A percentile compares a stretch with the other conserved stretches of the same genome.
Conservation (phyloP, 2,329 filamentous ascomycete species). For the Xylaria sp. region DNA sequence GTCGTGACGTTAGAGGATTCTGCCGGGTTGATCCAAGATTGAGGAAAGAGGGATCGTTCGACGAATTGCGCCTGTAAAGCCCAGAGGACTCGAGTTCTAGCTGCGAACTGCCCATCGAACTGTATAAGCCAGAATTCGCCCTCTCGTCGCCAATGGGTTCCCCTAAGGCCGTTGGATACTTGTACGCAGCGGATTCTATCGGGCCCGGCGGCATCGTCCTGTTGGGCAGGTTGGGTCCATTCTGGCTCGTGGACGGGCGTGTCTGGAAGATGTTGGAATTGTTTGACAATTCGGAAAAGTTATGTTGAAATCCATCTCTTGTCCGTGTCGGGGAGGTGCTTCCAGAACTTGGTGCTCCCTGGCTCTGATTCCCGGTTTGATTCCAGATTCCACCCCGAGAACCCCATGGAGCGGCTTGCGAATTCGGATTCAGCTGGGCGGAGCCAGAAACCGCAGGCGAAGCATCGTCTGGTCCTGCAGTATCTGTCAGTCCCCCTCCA, state of each 20-base stretch:
- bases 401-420: conserved; percentile 68
- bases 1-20: conserved; percentile 22
- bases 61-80: conserved; percentile 34
- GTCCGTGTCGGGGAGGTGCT: conserved; percentile 62
- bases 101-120: conserved; percentile 16
- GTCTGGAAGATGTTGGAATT: conserved; percentile 50
- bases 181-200: conserved; percentile 50
- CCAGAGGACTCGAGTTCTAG: conserved; percentile 15
- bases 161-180: conserved; percentile 34
- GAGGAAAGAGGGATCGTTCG: conserved; percentile 28
- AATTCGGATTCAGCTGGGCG: conserved; percentile 67
- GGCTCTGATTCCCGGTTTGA: conserved; percentile 46
- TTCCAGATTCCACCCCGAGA: conserved; percentile 62
- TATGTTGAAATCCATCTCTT: conserved; percentile 52
- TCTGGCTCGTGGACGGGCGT: conserved; percentile 51
- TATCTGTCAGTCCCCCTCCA: conserved; percentile 22
- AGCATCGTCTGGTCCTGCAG: conserved; percentile 42
- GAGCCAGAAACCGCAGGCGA: conserved; percentile 65
- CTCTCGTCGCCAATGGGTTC: conserved; percentile 35
- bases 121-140: conserved; percentile 18
- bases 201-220: conserved; percentile 43
- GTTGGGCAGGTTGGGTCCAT: conserved; percentile 36
- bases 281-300: conserved; percentile 48
- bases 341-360: conserved; percentile 49
- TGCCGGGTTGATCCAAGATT: conserved; percentile 21